These are phyloP conservation scores for Panaeolus cyanescens DNA, from an alignment of 768 basidiomycete species.

Conservation along the genomic window DNA sequence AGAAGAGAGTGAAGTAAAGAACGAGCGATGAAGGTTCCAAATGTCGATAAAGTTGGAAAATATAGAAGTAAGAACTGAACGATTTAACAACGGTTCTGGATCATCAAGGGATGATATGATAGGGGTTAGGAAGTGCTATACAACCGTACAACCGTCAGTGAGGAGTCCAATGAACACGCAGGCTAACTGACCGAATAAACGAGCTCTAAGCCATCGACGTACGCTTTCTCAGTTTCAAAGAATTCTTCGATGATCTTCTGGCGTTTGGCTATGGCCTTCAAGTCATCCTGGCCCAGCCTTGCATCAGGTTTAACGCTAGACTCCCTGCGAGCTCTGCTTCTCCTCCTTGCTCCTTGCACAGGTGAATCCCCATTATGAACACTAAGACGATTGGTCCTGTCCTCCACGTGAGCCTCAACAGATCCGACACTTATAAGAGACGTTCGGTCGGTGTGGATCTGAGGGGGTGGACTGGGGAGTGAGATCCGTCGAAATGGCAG, in stretches of 20 bases:
- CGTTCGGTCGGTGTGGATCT: slow-evolving; percentile 47
- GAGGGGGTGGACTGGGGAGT: slow-evolving; percentile 52
- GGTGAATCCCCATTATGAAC: slow-evolving; percentile 9
- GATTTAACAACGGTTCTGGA: slow-evolving; percentile 65
- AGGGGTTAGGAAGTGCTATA: slow-evolving; percentile 80
- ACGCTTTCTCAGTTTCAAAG: slow-evolving; percentile 78
- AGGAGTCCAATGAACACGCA: not conserved
- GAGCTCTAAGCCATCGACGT: slow-evolving; percentile 80
- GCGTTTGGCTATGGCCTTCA: slow-evolving; percentile 55
- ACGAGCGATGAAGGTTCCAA: slow-evolving; percentile 83
- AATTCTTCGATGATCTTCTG: slow-evolving; percentile 79
- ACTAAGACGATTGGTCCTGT: slow-evolving; percentile 28
- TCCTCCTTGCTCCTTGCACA: slow-evolving; percentile 35
- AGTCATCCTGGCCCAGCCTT: slow-evolving; percentile 42
- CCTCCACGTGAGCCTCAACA: slow-evolving; percentile 70
- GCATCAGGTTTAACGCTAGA: slow-evolving; percentile 19
- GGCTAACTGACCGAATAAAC: slow-evolving; percentile 67
- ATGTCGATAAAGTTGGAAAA: slow-evolving; percentile 93
- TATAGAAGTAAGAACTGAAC: slow-evolving; percentile 66
- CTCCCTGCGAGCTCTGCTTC: slow-evolving; percentile 30
- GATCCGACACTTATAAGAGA: slow-evolving; percentile 75
- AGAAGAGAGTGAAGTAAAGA: slow-evolving; percentile 60
- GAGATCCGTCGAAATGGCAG: slow-evolving; percentile 68
- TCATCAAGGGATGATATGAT: slow-evolving; percentile 77
- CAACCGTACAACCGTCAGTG: slow-evolving; percentile 1